Percentiles rank a stretch among this genome's conserved stretches.
phyloP scores from a whole-genome alignment of 805 yeast species.

The Soucietia sequanensis region DNA sequence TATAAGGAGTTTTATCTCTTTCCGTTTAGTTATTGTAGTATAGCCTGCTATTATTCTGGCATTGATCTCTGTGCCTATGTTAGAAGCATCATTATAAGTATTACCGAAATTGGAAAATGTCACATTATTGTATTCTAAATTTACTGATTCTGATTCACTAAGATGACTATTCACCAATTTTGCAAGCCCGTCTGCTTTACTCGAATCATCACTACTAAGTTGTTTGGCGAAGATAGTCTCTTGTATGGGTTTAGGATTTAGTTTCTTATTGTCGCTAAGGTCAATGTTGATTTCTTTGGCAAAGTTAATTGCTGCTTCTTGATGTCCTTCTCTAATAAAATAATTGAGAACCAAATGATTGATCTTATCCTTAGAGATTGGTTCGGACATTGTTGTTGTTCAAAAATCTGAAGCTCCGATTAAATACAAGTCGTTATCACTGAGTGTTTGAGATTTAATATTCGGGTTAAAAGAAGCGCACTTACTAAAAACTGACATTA shows the following conservation, averaged over 20 bases:
- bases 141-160: not conserved
- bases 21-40: slow-evolving; percentile 51
- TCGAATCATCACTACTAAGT: slow-evolving; percentile 7
- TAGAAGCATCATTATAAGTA: not conserved
- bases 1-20: slow-evolving; percentile 51
- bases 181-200: slow-evolving; percentile 13
- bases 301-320: slow-evolving; percentile 61
- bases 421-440: no score
- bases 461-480: no score
- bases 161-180: slow-evolving; percentile 8
- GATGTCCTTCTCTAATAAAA: slow-evolving; percentile 75
- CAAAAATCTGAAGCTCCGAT: not conserved
- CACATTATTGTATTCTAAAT: not conserved
- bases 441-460: no score
- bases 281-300: slow-evolving; percentile 53
- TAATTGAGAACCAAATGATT: slow-evolving; percentile 66
- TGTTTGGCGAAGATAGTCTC: slow-evolving; percentile 9
- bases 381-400: not conserved
- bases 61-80: slow-evolving; percentile 1
- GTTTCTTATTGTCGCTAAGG: slow-evolving; percentile 1
- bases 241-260: slow-evolving; percentile 3
- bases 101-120: no score
- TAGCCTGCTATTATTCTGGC: slow-evolving; percentile 35
- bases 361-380: slow-evolving; percentile 33
- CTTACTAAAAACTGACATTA: no score